Evolutionary conservation across 805 yeast genomes (phyloP), one percentile per base, ranked within the genome.

Genomic region (Metahyphopichia silvanorum): DNA sequence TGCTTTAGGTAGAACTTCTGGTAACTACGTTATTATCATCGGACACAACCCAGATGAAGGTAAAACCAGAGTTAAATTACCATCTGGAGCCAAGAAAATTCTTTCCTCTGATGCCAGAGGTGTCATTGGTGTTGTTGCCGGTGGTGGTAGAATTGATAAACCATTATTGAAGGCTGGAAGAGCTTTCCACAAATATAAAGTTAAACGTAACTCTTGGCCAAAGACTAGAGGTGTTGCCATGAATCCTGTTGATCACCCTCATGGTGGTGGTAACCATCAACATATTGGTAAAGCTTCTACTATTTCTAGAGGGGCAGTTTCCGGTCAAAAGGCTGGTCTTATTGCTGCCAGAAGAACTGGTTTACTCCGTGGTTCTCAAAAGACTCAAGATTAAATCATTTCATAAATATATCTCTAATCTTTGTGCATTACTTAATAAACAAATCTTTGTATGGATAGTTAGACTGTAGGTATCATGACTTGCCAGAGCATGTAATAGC

Each of bases 321-420:
- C 98, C 64, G 98, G 98, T 86, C 98, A 91, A 81, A 91, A 91
- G 94, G 95, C 94, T 70, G 98, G 98, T 91, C 87, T 91, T 71
- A 93, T 91, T 72, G 98, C 98, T 64, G 98, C 98, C 72, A 88
- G 98, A 87, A 88, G 98, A 84, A 91, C 98, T 64, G 98, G 98
- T 91, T 85, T 89, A 74, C 83, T 89, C 74, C 88, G 98, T 78
- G 98, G 98, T 88, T 86, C 98, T 67, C 96, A 89, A 79, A 88
- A 86, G 81, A 79, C 71, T 51, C 60, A 57, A 44, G 70, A 64
- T 47, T 64, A 62, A 48, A 29, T 35, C 39, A 21, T 9, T 21
- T 18, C 16, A 16, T 19, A 22, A 32, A 32, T 31, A 28, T 35
- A 19, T 22, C 23, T 19, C 17, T 32, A 32, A 21, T 28, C 37